Evolutionary conservation across 1,284 basidiomycete species (phyloP), one percentile per base, ranked within the genome.

Genomic region (Hemileccinum hortonii): DNA sequence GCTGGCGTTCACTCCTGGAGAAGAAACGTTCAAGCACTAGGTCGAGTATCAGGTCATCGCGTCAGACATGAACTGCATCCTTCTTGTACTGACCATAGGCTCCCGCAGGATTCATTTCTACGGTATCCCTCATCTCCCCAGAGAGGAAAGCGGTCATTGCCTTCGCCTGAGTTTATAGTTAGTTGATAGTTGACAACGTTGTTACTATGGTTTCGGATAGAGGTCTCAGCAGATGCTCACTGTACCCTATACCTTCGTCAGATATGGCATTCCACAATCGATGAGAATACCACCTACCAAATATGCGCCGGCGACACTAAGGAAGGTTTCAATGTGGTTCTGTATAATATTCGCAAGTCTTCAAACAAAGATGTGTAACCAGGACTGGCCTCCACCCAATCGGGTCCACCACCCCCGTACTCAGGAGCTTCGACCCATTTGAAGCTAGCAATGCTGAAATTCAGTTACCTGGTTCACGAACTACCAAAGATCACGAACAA

Each of bases 61-160:
- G 19, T 44, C 22, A 30, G 6, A 37, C 15, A 8, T 9, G 12
- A 15, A 36, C 3, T n/a, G 4, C 21, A 49, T 11, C n/a, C 2
- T 47, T 33, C 21, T 41, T 36, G n/a, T 6, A 62, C 71, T 29
- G 40, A 87, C 89, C 86, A 66, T 92, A 93, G 47, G 87, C 83
- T 18, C 90, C 90, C 8, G 89, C 89, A 15, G 92, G 91, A 62
- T 93, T 89, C 67, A 94, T 79, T 66, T 97, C 91, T 10, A 98
- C 95, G 0, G 95, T 98, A 62, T 98, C 93, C 69, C 88, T 87
- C 95, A 98, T 98, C 64, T 93, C 92, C 10, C 91, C 91, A 0
- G 92, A 94, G 29, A 99, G 75, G 67, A 98, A 93, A 4, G 96
- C 95, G 0, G 94, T 77, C 92, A 98, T 97, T 0, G 95, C 92